A percentile compares a stretch with the other conserved stretches of the same genome.
phyloP scores from a whole-genome alignment of 2,329 filamentous ascomycete species.

The Fusarium keratoplasticum region DNA sequence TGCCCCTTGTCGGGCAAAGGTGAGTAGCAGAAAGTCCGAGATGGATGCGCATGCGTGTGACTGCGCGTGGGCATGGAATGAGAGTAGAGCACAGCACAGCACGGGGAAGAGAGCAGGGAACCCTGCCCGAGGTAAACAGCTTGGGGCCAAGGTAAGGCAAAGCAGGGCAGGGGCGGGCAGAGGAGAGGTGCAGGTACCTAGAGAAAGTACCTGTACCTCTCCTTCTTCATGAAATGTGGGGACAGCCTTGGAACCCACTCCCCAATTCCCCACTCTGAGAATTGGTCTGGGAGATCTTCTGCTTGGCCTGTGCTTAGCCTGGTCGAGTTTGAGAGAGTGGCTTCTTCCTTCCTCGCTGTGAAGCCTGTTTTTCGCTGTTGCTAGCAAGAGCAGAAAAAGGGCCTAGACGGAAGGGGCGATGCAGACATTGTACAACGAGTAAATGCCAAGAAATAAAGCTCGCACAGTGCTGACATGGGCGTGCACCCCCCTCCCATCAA shows the following conservation, averaged over 20 bases:
- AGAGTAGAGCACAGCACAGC: background rate
- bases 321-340: background rate
- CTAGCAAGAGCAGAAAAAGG: background rate
- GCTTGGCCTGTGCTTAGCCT: constrained; percentile 24
- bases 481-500: background rate
- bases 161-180: background rate
- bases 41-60: background rate
- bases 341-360: background rate
- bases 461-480: background rate
- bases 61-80: background rate
- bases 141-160: background rate
- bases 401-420: background rate
- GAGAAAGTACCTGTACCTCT: constrained; percentile 30
- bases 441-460: background rate
- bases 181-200: constrained; percentile 22
- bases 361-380: background rate
- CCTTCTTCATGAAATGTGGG: constrained; percentile 5
- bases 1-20: background rate
- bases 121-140: background rate
- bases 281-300: constrained; percentile 37
- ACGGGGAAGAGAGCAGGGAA: background rate
- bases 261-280: constrained; percentile 30
- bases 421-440: background rate
- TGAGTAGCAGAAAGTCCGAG: background rate
- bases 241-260: constrained; percentile 25